Conservation (phyloP, 768 basidiomycete genomes). For the Podaxis mareebaensis region DNA sequence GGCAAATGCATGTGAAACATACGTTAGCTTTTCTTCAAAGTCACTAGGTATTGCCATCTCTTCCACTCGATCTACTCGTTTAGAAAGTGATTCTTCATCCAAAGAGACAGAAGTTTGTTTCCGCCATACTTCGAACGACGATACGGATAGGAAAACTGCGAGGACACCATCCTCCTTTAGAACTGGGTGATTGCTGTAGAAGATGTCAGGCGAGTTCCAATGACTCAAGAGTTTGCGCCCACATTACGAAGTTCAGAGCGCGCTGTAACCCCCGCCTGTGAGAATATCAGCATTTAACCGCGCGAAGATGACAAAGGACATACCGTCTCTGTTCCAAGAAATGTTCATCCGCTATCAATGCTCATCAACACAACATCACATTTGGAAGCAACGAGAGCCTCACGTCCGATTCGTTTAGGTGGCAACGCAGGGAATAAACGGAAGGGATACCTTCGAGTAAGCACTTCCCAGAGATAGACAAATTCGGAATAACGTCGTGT, state of each 20-base stretch:
- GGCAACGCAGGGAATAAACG: slow-evolving; percentile 84
- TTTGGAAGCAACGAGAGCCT: slow-evolving; percentile 28
- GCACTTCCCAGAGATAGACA: slow-evolving; percentile 83
- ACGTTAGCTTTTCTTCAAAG: slow-evolving; percentile 87
- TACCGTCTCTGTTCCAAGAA: slow-evolving; percentile 92
- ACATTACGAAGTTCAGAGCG: slow-evolving; percentile 80
- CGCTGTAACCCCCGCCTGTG: slow-evolving; percentile 76
- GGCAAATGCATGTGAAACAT: slow-evolving; percentile 24
- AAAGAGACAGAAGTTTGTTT: slow-evolving; percentile 74
- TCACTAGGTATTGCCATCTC: slow-evolving; percentile 94
- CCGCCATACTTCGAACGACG: slow-evolving; percentile 85
- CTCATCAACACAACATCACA: slow-evolving; percentile 15
- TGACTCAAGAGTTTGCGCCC: slow-evolving; percentile 25
- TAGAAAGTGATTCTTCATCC: slow-evolving; percentile 86
- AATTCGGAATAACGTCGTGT: slow-evolving; percentile 93
- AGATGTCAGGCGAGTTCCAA: background rate
- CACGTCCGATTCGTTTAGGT: slow-evolving; percentile 90
- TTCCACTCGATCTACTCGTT: slow-evolving; percentile 76
- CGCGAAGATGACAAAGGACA: background rate
- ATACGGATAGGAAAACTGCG: slow-evolving; percentile 77
- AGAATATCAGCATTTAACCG: slow-evolving; percentile 9
- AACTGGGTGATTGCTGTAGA: slow-evolving; percentile 79
- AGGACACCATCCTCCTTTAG: slow-evolving; percentile 87
- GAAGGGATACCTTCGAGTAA: slow-evolving; percentile 90
- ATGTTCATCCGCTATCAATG: slow-evolving; percentile 68